A percentile compares a stretch with the other conserved stretches of the same genome.
These are phyloP conservation scores for Ustilago shanxiensis DNA, from an alignment of 1,284 basidiomycete genomes.

Conservation along the genomic window DNA sequence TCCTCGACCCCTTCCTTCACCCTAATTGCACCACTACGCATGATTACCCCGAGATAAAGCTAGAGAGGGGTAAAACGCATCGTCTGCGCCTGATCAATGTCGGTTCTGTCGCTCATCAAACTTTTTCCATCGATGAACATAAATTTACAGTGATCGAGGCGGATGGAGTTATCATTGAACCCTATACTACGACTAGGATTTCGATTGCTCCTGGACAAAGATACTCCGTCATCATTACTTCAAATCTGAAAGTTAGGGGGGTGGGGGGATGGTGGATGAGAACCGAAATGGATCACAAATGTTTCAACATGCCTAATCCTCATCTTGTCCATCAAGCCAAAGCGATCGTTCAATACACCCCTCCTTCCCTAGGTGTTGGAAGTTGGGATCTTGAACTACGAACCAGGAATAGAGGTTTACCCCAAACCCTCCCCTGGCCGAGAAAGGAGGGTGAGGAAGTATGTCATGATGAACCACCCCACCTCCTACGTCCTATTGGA, in stretches of 20 bases:
- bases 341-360: slow-evolving; percentile 68
- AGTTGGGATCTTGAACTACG: no score
- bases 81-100: slow-evolving; percentile 73
- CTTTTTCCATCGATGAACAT: slow-evolving; percentile 72
- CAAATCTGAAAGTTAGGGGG: no score
- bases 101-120: slow-evolving; percentile 27
- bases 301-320: slow-evolving; percentile 64
- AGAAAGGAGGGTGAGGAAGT: slow-evolving; percentile 7
- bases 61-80: slow-evolving; percentile 70
- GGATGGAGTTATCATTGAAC: slow-evolving; percentile 72
- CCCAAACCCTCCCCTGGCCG: slow-evolving; percentile 9
- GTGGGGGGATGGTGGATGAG: no score
- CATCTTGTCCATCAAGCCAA: slow-evolving; percentile 67
- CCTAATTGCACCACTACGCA: slow-evolving; percentile 5
- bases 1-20: slow-evolving; percentile 10
- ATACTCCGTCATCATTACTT: slow-evolving; percentile 72
- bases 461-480: slow-evolving; percentile 37
- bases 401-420: background rate
- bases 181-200: slow-evolving; percentile 70
- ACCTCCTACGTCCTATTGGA: slow-evolving; percentile 30
- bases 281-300: slow-evolving; percentile 72
- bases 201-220: slow-evolving; percentile 72
- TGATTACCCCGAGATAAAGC: slow-evolving; percentile 12
- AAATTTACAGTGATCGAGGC: slow-evolving; percentile 73
- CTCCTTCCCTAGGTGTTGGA: no score